Conservation (phyloP, 805 yeast genomes). For the Kuraishia ogatae region DNA sequence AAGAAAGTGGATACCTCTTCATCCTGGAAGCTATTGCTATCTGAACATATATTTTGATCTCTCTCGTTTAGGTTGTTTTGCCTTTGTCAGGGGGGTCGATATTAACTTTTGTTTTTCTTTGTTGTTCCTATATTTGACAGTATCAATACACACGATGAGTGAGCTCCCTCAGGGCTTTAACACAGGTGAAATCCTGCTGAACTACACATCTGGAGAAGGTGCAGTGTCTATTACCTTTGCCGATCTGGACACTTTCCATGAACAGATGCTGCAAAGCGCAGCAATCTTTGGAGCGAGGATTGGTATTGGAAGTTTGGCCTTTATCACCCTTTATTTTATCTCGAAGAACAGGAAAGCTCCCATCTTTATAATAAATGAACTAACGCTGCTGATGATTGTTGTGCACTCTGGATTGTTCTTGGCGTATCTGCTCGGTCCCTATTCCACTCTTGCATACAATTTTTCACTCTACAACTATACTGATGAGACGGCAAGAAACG, state of each 20-base stretch:
- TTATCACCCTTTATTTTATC: constrained; percentile 35
- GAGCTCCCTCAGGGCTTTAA: background rate
- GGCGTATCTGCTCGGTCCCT: constrained; percentile 43
- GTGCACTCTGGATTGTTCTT: constrained; percentile 56
- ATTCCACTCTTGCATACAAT: constrained; percentile 34
- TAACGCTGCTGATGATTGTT: constrained; percentile 44
- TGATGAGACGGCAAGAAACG: constrained; percentile 27
- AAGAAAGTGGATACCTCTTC: too few relatives aligned
- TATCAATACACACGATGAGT: too few relatives aligned
- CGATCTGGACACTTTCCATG: constrained; percentile 31
- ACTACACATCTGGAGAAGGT: constrained; percentile 36
- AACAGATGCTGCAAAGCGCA: constrained; percentile 25
- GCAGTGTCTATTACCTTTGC: constrained; percentile 25
- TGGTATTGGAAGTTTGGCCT: constrained; percentile 44
- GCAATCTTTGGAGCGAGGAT: constrained; percentile 49
- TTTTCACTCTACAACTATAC: constrained; percentile 39
- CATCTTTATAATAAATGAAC: constrained; percentile 64
- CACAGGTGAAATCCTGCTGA: constrained; percentile 16
- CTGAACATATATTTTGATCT: too few relatives aligned
- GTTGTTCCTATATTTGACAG: too few relatives aligned
- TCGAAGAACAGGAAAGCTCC: constrained; percentile 52
- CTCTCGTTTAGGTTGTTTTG: too few relatives aligned
- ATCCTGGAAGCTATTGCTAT: too few relatives aligned
- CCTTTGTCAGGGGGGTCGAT: too few relatives aligned
- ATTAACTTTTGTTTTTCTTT: too few relatives aligned